phyloP scores from a whole-genome alignment of 108 stramenopile species.

The Skeletonema grethae region DNA sequence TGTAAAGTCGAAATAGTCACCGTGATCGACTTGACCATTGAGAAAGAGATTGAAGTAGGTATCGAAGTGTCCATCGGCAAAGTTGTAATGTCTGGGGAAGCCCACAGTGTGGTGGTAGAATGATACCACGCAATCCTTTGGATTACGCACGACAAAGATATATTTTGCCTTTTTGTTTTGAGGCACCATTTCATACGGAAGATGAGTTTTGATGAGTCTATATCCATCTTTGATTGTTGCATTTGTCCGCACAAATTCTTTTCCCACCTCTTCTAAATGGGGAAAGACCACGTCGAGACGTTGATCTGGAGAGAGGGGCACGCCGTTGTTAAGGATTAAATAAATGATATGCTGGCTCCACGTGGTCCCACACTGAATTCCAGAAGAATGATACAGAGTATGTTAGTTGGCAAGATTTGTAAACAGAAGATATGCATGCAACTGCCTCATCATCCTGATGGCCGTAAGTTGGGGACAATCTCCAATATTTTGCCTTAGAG shows the following conservation, averaged over 20 bases:
- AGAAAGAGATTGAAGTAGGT: constrained; percentile 55
- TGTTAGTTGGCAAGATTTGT: background rate
- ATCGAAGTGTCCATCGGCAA: constrained; percentile 54
- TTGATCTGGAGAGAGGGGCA: constrained; percentile 44
- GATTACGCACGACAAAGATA: constrained; percentile 55
- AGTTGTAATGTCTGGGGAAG: constrained; percentile 53
- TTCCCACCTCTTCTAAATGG: constrained; percentile 61
- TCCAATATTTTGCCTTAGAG: no score
- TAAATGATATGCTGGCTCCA: constrained; percentile 62
- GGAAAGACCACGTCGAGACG: constrained; percentile 50
- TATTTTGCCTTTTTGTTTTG: constrained; percentile 51
- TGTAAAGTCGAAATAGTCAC: constrained; percentile 48
- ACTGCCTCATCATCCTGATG: no score
- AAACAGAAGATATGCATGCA: no score
- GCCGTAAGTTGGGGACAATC: no score
- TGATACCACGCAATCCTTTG: constrained; percentile 58
- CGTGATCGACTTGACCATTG: constrained; percentile 52
- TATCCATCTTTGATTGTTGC: constrained; percentile 31
- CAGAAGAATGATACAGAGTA: background rate
- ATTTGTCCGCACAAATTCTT: constrained; percentile 27
- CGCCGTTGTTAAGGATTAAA: constrained; percentile 55
- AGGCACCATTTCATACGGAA: constrained; percentile 44
- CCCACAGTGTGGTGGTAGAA: constrained; percentile 63
- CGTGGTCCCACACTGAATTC: constrained; percentile 53
- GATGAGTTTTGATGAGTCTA: constrained; percentile 62